phyloP scores from a whole-genome alignment of 1,139 yeast genomes.

The Hansenula lynferdii region DNA sequence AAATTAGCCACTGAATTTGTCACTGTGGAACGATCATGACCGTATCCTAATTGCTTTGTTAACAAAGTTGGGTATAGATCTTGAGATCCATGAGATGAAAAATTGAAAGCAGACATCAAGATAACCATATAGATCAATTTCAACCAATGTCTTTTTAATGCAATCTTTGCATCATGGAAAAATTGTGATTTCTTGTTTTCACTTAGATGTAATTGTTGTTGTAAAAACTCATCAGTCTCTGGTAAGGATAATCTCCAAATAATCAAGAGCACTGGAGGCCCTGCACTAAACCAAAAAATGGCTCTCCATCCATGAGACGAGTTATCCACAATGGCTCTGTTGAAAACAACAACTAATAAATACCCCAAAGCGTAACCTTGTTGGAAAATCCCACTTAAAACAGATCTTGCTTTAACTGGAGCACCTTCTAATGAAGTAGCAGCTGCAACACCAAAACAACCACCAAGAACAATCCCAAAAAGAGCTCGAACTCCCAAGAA shows the following conservation, averaged over 20 bases:
- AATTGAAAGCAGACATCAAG: conserved; percentile 62
- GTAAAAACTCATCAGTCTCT: conserved; percentile 51
- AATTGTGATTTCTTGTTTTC: conserved; percentile 21
- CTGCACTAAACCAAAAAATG: conserved; percentile 76
- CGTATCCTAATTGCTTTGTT: conserved; percentile 46
- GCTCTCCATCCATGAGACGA: conserved; percentile 65
- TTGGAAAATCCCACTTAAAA: conserved; percentile 63
- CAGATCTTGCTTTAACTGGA: conserved; percentile 57
- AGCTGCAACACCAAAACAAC: conserved; percentile 63
- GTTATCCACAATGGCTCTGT: conserved; percentile 52
- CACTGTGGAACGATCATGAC: conserved; percentile 51
- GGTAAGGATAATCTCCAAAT: conserved; percentile 51
- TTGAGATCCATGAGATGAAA: conserved; percentile 71
- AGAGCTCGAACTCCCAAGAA: conserved; percentile 68
- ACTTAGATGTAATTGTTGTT: conserved; percentile 27
- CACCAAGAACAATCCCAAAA: conserved; percentile 70
- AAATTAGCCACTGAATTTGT: conserved; percentile 66
- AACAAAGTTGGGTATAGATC: conserved; percentile 68
- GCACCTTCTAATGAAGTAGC: conserved; percentile 66
- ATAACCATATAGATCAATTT: conserved; percentile 46
- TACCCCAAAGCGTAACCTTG: conserved; percentile 75
- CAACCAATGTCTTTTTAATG: conserved; percentile 37
- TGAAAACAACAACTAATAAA: conserved; percentile 58
- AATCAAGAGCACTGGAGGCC: conserved; percentile 55
- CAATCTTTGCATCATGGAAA: conserved; percentile 20